Evolutionary conservation across 73 alveolate species (phyloP).

Genomic region (Diophrys appendiculata): DNA sequence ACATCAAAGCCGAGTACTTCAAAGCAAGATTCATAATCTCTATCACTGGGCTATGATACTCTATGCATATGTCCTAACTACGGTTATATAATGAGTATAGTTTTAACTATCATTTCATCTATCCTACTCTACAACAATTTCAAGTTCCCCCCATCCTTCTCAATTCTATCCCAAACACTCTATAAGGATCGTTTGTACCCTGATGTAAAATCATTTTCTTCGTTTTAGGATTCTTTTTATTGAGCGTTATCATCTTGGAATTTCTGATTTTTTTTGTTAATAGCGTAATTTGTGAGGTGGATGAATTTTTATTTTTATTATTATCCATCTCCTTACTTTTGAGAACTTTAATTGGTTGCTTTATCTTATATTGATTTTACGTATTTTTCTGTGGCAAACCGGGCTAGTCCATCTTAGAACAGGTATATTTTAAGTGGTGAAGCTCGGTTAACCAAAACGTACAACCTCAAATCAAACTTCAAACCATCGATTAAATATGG

Average conservation of each 20-base stretch:
- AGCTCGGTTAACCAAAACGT: slow-evolving; percentile 2
- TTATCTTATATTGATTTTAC: slow-evolving; percentile 74
- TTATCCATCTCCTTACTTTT: slow-evolving; percentile 53
- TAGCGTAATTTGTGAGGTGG: slow-evolving; percentile 85
- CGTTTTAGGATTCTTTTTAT: too few species aligned
- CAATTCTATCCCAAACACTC: too few species aligned
- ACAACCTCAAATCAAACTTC: slow-evolving; percentile 10
- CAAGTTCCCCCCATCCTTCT: too few species aligned
- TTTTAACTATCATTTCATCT: slow-evolving; percentile 45
- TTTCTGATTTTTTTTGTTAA: slow-evolving; percentile 70
- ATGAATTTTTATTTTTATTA: slow-evolving; percentile 56
- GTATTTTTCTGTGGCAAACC: slow-evolving; percentile 36
- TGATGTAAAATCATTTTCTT: too few species aligned
- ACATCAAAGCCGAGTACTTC: too few species aligned
- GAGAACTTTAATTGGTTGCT: slow-evolving; percentile 65
- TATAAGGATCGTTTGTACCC: too few species aligned
- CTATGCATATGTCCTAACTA: slow-evolving; percentile 11
- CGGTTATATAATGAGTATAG: slow-evolving; percentile 42
- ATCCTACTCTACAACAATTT: too few species aligned
- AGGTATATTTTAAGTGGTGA: slow-evolving; percentile 5
- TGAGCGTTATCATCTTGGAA: slow-evolving; percentile 60
- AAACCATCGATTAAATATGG: slow-evolving; percentile 59
- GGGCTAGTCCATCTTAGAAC: slow-evolving; percentile 7
- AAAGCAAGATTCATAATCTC: slow-evolving; percentile 18
- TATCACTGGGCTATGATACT: slow-evolving; percentile 12